Conservation (phyloP, 345 rosid species). For the Pelargonium nanum region DNA sequence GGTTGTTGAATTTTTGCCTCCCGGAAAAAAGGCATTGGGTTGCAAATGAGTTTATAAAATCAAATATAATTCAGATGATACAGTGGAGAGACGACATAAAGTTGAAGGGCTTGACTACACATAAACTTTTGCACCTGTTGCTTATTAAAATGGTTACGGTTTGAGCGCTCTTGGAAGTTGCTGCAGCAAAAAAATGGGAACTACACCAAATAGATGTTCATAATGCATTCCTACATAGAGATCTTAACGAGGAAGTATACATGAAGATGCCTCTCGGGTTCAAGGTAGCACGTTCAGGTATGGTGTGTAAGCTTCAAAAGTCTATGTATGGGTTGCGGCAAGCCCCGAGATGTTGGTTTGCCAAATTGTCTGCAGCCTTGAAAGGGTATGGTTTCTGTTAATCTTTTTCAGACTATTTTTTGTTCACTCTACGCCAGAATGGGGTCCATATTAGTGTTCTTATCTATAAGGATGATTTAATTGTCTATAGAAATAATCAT, state of each 20-base stretch:
- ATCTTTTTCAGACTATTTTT: neutral
- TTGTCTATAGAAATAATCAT: neutral
- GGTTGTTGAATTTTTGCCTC: neutral
- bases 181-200: neutral
- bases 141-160: neutral
- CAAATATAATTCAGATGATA: neutral
- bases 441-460: neutral
- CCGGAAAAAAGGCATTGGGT: neutral
- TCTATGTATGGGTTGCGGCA: neutral
- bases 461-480: neutral
- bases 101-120: neutral
- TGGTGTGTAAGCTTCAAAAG: neutral
- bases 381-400: neutral
- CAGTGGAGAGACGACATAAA: neutral
- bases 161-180: neutral
- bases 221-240: neutral
- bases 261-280: neutral
- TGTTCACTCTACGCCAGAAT: neutral
- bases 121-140: neutral
- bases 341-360: neutral
- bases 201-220: neutral
- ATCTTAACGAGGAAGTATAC: neutral
- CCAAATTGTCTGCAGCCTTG: neutral
- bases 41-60: neutral
- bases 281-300: neutral